Percentiles rank a stretch among this genome's conserved stretches.
Evolutionary conservation across 202 grass and related monocot species (phyloP).

Genomic region (Digitaria exilis): DNA sequence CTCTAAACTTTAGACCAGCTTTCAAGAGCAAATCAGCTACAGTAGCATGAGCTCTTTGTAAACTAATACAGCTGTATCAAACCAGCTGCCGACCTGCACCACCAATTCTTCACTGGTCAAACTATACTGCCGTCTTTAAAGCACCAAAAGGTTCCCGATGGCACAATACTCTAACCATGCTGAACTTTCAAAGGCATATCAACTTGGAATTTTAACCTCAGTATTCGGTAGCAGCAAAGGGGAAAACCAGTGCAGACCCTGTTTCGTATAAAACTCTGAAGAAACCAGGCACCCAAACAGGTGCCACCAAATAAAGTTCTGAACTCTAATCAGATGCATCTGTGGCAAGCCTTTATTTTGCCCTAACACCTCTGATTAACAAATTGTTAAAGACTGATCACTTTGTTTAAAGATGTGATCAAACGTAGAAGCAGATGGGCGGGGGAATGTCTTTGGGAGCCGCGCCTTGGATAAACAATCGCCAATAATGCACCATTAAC

Average conservation of each 20-base stretch:
- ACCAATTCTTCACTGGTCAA: background rate
- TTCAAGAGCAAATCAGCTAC: background rate
- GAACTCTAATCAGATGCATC: constrained; percentile 8
- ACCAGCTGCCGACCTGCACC: constrained; percentile 8
- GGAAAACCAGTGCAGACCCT: background rate
- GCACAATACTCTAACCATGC: background rate
- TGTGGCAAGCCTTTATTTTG: background rate
- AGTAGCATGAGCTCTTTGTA: background rate
- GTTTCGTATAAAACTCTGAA: background rate
- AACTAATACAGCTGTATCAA: background rate
- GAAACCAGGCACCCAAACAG: background rate
- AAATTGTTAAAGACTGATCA: constrained; percentile 24
- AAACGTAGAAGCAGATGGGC: background rate
- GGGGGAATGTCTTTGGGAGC: constrained; percentile 28
- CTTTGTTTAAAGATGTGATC: constrained; percentile 24
- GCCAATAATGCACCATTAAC: constrained; percentile 34
- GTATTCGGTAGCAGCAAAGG: background rate
- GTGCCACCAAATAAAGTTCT: background rate
- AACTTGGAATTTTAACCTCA: constrained; percentile 13
- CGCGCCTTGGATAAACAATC: background rate
- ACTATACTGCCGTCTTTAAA: background rate
- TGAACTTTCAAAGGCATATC: constrained; percentile 9
- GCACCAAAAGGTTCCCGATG: background rate
- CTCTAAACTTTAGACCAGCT: background rate
- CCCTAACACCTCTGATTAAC: background rate